Conservation (phyloP, 108 stramenopile species). For the Pseudonitzschia multistriata region DNA sequence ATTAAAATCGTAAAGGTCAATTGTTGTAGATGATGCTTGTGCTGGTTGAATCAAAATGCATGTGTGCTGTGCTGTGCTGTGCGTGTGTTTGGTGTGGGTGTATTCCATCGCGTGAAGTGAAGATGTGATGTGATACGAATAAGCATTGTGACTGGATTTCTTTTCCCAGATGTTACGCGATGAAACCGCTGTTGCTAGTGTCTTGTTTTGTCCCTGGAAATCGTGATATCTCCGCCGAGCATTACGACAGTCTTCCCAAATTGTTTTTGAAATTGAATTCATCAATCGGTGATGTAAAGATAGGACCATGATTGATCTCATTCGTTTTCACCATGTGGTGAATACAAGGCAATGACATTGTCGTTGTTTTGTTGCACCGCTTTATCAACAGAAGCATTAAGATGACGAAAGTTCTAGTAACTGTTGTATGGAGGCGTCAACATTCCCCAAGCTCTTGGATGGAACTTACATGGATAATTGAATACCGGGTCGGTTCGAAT, state of each 20-base stretch:
- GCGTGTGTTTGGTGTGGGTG: neutral
- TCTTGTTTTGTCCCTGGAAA: neutral
- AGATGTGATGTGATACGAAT: neutral
- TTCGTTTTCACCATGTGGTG: too few species aligned
- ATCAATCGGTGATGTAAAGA: too few species aligned
- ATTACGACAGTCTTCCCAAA: neutral
- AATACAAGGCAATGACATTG: too few species aligned
- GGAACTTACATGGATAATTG: neutral
- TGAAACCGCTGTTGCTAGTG: neutral
- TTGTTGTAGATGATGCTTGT: too few species aligned
- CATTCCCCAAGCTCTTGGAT: neutral
- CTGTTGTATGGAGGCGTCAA: neutral
- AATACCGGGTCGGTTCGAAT: neutral
- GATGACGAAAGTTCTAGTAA: too few species aligned
- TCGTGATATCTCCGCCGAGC: neutral
- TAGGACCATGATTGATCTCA: too few species aligned
- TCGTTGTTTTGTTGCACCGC: too few species aligned
- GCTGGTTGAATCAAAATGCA: neutral
- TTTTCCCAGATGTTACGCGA: neutral
- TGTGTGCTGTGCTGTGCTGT: slow-evolving; percentile 7
- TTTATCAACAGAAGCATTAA: too few species aligned
- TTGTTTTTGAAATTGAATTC: neutral
- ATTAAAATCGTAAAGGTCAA: too few species aligned
- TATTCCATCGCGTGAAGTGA: neutral
- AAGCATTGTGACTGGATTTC: too few species aligned